phyloP scores from a whole-genome alignment of 2,329 filamentous ascomycete genomes.

The Fusarium praegraminearum region DNA sequence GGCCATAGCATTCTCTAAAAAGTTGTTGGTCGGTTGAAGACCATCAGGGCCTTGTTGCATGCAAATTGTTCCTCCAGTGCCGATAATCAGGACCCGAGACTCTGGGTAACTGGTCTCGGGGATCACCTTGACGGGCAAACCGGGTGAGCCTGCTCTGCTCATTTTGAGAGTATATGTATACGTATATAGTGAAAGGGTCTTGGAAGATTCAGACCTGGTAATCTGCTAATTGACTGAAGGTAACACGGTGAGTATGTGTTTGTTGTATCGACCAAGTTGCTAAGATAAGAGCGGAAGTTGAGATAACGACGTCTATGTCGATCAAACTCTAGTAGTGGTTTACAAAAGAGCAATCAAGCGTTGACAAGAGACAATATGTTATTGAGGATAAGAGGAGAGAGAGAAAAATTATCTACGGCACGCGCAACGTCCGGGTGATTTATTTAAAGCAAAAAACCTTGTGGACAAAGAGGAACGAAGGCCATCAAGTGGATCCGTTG shows the following conservation, averaged over 20 bases:
- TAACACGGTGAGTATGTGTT: not conserved
- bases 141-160: slow-evolving; percentile 21
- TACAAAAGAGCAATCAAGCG: not conserved
- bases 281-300: slow-evolving; percentile 30
- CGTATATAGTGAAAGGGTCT: not conserved
- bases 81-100: slow-evolving; percentile 87
- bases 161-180: slow-evolving; percentile 13
- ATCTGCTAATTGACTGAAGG: not conserved
- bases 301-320: slow-evolving; percentile 17
- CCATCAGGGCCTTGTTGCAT: slow-evolving; percentile 87
- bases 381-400: slow-evolving; percentile 2
- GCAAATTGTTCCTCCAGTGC: slow-evolving; percentile 91
- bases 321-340: not conserved
- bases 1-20: slow-evolving; percentile 84
- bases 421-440: slow-evolving; percentile 29
- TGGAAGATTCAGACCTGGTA: not conserved
- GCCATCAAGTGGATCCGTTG: slow-evolving; percentile 49
- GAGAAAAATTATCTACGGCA: slow-evolving; percentile 6
- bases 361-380: not conserved
- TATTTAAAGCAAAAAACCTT: slow-evolving; percentile 34
- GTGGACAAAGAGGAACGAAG: slow-evolving; percentile 42
- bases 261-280: slow-evolving; percentile 1
- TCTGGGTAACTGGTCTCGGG: slow-evolving; percentile 66
- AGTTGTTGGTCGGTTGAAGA: slow-evolving; percentile 82
- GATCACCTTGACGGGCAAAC: slow-evolving; percentile 21